Evolutionary conservation across 345 rosid species (phyloP).

Genomic region (Hypericum androsaemum): DNA sequence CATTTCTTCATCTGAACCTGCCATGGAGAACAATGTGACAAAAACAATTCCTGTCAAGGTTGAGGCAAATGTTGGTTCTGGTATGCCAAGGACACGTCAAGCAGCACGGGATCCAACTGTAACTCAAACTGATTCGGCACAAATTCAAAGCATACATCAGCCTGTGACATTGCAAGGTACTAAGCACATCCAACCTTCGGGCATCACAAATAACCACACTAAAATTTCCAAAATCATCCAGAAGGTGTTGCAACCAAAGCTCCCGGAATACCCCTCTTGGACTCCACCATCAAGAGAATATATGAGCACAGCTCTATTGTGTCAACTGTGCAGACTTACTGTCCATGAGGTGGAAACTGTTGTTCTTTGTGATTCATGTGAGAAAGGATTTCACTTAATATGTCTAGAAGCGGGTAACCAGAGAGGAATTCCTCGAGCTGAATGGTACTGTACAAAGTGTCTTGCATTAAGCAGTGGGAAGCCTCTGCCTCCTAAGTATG

Average conservation of each 20-base stretch:
- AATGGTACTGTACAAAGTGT: slow-evolving; percentile 90
- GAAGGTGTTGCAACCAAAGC: slow-evolving; percentile 50
- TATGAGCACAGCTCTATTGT: slow-evolving; percentile 59
- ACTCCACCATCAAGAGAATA: slow-evolving; percentile 91
- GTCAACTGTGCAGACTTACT: slow-evolving; percentile 59
- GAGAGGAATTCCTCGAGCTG: slow-evolving; percentile 63
- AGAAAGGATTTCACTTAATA: slow-evolving; percentile 78
- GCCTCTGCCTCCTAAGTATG: slow-evolving; percentile 84
- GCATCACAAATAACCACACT: slow-evolving; percentile 35
- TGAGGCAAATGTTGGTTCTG: slow-evolving; percentile 36
- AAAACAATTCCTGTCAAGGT: slow-evolving; percentile 35
- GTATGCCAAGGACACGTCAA: slow-evolving; percentile 27
- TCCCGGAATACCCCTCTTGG: slow-evolving; percentile 65
- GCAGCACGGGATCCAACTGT: slow-evolving; percentile 46
- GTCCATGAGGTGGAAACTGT: slow-evolving; percentile 71
- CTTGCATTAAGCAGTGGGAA: slow-evolving; percentile 56
- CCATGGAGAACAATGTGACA: slow-evolving; percentile 39
- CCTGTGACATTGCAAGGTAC: slow-evolving; percentile 34
- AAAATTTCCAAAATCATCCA: slow-evolving; percentile 69
- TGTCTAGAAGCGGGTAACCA: slow-evolving; percentile 58
- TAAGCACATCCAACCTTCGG: slow-evolving; percentile 34
- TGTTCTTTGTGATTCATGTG: slow-evolving; percentile 84
- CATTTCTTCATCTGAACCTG: slow-evolving; percentile 33
- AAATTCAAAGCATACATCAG: slow-evolving; percentile 42
- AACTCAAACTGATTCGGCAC: slow-evolving; percentile 42